Conservation (phyloP, 192 early-diverging fungal species). For the Backusella liffmaniae region DNA sequence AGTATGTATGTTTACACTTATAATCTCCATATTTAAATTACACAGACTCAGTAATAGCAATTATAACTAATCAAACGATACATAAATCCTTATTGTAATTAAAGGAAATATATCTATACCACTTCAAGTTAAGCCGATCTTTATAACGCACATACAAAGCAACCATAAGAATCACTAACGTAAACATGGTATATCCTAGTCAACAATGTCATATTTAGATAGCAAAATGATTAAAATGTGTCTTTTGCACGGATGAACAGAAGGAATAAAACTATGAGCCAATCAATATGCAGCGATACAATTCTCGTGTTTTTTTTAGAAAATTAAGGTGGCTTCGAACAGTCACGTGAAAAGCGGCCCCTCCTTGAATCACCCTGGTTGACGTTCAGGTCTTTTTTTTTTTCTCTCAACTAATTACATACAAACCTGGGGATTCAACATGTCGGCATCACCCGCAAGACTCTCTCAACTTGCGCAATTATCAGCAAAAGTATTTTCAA, state of each 20-base stretch:
- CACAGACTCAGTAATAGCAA: background rate
- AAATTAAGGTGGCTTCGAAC: background rate
- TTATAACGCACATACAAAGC: background rate
- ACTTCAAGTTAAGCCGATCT: background rate
- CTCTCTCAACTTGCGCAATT: constrained; percentile 54
- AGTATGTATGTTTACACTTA: too few relatives aligned
- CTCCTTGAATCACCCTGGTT: constrained; percentile 4
- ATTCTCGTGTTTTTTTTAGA: background rate
- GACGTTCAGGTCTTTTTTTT: background rate
- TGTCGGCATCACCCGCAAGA: constrained; percentile 37
- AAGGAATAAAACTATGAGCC: background rate
- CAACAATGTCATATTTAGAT: too few relatives aligned
- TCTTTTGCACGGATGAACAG: background rate
- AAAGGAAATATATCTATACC: background rate
- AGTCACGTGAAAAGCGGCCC: background rate
- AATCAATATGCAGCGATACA: background rate
- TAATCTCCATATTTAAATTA: background rate
- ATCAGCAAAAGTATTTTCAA: constrained; percentile 64
- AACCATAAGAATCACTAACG: too few relatives aligned
- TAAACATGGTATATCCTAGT: too few relatives aligned
- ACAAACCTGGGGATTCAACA: background rate
- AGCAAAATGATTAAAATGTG: too few relatives aligned
- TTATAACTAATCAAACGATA: background rate
- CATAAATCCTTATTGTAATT: background rate
- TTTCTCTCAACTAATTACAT: background rate